Evolutionary conservation across 148 eudicot genomes (phyloP), one percentile per base, ranked within the genome.

Genomic region (Talinum fruticosum): DNA sequence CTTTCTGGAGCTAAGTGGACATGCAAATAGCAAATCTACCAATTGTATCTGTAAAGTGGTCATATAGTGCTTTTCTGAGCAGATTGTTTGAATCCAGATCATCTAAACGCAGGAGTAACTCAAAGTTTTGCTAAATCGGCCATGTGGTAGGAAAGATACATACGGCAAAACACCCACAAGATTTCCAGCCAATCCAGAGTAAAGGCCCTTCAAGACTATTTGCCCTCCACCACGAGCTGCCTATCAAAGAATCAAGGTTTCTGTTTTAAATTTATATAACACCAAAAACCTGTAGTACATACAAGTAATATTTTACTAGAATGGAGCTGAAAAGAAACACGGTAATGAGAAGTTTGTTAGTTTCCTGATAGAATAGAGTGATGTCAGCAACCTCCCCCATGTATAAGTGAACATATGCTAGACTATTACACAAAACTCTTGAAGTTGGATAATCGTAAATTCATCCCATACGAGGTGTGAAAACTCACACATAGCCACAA

Each of bases 101-200:
- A 53, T 66, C 3, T 69, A 34, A 65, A 35, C 30, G 67, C 29
- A 73, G 28, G 14, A 59, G 53, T 24, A 69, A 30, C 8, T 66
- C 36, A 74, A 24, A 41, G 29, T n/a, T 33, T 21, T 10, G 34
- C 21, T 12, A 41, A 21, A 23, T 66, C 26, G n/a, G 41, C 30
- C n/a, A 69, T 24, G 23, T 49, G 30, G 37, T 37, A 61, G 41
- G 38, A 69, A 37, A 72, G 49, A 74, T 67, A 78, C 96, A 83
- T 91, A 95, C 99, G 99, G 99, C 78, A 95, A 87, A 71, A 92
- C 99, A 38, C 99, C 99, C 36, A 83, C 96, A 84, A 95, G 85
- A 87, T 95, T 95, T 83, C 99, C 99, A 81, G 90, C 91, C 84
- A 95, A 87, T 80, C 99, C 99, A 76, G 99, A 92, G 83, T 95